Evolutionary conservation across 768 basidiomycete genomes (phyloP).

Genomic region (Leccinum boreale): DNA sequence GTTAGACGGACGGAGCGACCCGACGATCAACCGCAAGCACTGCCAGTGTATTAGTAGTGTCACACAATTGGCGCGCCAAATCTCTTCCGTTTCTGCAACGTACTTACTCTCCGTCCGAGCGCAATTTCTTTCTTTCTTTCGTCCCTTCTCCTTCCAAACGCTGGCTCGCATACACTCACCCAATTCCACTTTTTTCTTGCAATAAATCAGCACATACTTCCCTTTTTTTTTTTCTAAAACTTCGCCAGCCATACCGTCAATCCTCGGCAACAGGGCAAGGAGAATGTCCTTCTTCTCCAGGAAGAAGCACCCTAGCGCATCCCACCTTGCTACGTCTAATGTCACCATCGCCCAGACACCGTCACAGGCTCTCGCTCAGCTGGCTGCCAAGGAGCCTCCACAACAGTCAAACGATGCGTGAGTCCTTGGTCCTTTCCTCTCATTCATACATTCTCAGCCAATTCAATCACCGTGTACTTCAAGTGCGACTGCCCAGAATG

Average conservation of each 20-base stretch:
- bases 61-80: slow-evolving; percentile 14
- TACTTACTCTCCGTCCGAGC: slow-evolving; percentile 7
- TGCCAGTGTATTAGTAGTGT: too few species aligned
- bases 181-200: slow-evolving; percentile 7
- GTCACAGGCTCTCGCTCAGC: slow-evolving; percentile 65
- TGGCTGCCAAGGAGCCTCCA: slow-evolving; percentile 34
- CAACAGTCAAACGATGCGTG: slow-evolving; percentile 35
- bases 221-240: slow-evolving; percentile 13
- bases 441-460: slow-evolving; percentile 1
- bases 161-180: slow-evolving; percentile 20
- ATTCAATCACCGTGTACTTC: not conserved
- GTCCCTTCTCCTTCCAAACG: slow-evolving; percentile 15
- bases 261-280: slow-evolving; percentile 55
- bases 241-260: slow-evolving; percentile 62
- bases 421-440: slow-evolving; percentile 21
- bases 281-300: slow-evolving; percentile 94
- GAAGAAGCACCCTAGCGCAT: slow-evolving; percentile 68
- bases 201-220: slow-evolving; percentile 9
- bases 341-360: slow-evolving; percentile 63
- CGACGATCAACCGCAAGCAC: too few species aligned
- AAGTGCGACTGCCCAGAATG: slow-evolving; percentile 22
- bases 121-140: slow-evolving; percentile 6
- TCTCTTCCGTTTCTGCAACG: slow-evolving; percentile 18
- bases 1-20: not conserved
- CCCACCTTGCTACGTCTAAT: slow-evolving; percentile 40